Conservation (phyloP, 768 basidiomycete genomes). For the Russula ochroleuca region DNA sequence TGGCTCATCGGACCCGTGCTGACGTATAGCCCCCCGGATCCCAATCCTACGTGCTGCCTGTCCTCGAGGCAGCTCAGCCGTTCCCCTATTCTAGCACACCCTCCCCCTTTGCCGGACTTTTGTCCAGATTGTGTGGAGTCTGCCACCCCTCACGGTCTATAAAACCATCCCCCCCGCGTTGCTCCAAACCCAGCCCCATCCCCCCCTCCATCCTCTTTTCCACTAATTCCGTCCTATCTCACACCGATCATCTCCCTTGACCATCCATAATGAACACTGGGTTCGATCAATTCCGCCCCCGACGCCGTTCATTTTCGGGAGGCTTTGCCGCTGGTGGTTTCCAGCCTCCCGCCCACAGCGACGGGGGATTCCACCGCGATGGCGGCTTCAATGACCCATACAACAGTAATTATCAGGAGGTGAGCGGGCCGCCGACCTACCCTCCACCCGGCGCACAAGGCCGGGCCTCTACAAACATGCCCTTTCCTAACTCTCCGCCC, state of each 20-base stretch:
- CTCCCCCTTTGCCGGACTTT: slow-evolving; percentile 10
- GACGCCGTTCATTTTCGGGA: slow-evolving; percentile 21
- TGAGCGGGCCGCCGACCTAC: slow-evolving; percentile 20
- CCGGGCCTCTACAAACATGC: background rate
- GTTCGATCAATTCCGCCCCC: slow-evolving; percentile 10
- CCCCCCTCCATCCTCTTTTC: background rate
- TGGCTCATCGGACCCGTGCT: slow-evolving; percentile 18
- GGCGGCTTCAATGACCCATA: slow-evolving; percentile 13
- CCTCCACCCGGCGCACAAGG: background rate
- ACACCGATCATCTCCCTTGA: slow-evolving; percentile 6
- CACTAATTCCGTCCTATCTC: background rate
- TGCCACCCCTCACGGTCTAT: slow-evolving; percentile 12
- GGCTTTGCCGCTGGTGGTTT: background rate
- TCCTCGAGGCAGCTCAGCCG: slow-evolving; percentile 26
- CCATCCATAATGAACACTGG: slow-evolving; percentile 16
- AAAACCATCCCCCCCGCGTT: slow-evolving; percentile 17
- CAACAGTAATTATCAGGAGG: slow-evolving; percentile 16
- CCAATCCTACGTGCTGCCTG: slow-evolving; percentile 1
- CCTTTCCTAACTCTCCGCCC: slow-evolving; percentile 1
- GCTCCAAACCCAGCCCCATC: background rate
- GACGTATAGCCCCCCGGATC: slow-evolving; percentile 22
- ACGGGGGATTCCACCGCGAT: slow-evolving; percentile 12
- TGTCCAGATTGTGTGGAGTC: slow-evolving; percentile 8
- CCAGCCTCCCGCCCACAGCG: slow-evolving; percentile 2
- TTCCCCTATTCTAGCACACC: slow-evolving; percentile 21